Evolutionary conservation across 1,139 yeast species (phyloP).

Genomic region (Eremothecium cymbalariae): DNA sequence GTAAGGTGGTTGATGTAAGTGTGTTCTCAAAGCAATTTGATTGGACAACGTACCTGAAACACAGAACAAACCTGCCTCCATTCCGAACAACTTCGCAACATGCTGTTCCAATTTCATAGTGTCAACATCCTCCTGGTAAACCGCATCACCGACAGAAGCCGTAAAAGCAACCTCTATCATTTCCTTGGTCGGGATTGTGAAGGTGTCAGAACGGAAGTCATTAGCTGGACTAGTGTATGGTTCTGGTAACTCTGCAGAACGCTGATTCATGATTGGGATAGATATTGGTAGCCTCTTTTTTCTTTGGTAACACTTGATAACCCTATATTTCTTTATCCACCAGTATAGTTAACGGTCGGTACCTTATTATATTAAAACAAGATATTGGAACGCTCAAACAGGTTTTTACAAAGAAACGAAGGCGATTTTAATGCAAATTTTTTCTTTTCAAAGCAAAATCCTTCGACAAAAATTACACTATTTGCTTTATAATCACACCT

Average conservation of each 20-base stretch:
- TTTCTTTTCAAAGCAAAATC: no score
- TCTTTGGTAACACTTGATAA: no score
- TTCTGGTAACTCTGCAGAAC: conserved; percentile 3
- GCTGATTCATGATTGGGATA: no score
- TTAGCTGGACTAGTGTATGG: conserved; percentile 36
- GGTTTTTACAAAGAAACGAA: no score
- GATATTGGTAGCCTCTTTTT: no score
- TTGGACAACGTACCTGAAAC: conserved; percentile 88
- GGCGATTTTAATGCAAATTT: no score
- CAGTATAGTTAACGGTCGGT: no score
- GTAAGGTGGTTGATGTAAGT: conserved; percentile 78
- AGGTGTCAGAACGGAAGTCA: conserved; percentile 80
- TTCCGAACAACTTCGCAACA: conserved; percentile 67
- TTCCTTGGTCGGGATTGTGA: conserved; percentile 77
- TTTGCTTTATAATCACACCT: no score
- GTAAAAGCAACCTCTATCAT: conserved; percentile 59
- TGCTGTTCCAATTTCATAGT: conserved; percentile 58
- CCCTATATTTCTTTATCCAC: no score
- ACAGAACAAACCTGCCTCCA: conserved; percentile 76
- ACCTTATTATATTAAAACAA: no score
- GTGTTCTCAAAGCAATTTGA: conserved; percentile 76
- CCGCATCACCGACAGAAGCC: conserved; percentile 78
- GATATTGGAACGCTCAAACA: no score
- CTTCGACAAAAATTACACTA: no score
- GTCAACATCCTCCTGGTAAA: conserved; percentile 72